These are phyloP conservation scores for Mycena rosella DNA, from an alignment of 768 basidiomycete genomes.

Conservation along the genomic window DNA sequence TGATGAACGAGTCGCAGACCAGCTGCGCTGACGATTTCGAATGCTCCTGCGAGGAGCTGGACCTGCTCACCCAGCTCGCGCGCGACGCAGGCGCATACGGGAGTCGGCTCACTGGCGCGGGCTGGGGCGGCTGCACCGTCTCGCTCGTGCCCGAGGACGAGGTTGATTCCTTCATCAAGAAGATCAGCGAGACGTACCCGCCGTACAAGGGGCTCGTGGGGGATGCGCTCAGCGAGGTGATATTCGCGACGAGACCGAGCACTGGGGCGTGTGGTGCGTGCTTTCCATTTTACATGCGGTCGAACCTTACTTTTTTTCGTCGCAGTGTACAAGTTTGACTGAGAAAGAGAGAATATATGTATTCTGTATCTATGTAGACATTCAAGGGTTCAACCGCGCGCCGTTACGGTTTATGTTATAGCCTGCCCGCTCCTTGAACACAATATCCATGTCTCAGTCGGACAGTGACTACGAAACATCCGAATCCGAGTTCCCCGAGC, in stretches of 20 bases:
- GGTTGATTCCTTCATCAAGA: conserved; percentile 73
- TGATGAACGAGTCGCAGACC: conserved; percentile 86
- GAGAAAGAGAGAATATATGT: conserved; percentile 1
- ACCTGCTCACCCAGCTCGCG: conserved; percentile 75
- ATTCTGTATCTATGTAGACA: conserved; percentile 22
- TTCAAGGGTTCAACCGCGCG: too few species aligned
- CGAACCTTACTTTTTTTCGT: background rate
- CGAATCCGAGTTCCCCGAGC: too few species aligned
- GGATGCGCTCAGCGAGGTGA: conserved; percentile 70
- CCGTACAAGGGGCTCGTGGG: conserved; percentile 74
- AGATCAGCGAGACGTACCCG: conserved; percentile 69
- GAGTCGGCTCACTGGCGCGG: conserved; percentile 88
- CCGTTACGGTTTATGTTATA: too few species aligned
- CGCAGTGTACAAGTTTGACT: conserved; percentile 29
- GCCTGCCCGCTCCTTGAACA: too few species aligned
- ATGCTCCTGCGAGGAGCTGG: conserved; percentile 85
- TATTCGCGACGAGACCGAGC: conserved; percentile 89
- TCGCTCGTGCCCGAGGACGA: conserved; percentile 78
- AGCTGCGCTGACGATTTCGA: conserved; percentile 80
- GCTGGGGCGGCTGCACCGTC: conserved; percentile 93
- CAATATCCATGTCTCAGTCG: too few species aligned
- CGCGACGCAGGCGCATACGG: conserved; percentile 82
- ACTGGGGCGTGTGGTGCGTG: conserved; percentile 84
- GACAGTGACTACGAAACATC: too few species aligned
- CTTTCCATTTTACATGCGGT: conserved; percentile 8